Conservation (phyloP, 768 basidiomycete species). For the Exsudoporus frostii region DNA sequence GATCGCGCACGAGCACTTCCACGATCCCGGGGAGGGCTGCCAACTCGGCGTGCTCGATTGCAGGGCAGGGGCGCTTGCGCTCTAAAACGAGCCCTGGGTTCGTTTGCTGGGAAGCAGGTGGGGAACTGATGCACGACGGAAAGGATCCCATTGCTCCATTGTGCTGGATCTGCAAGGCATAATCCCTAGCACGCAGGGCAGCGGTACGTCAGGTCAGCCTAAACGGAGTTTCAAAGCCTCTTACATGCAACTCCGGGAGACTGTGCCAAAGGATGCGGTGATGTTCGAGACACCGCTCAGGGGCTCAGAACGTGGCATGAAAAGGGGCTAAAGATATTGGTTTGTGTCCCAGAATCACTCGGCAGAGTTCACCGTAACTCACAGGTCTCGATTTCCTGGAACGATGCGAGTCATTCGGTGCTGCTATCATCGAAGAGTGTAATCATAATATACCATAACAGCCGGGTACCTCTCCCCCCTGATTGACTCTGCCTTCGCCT, state of each 20-base stretch:
- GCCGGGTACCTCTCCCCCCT: not conserved
- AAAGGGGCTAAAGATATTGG: not conserved
- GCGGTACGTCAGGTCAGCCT: not conserved
- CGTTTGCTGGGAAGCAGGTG: not conserved
- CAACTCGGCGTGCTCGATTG: not conserved
- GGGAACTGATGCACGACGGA: not conserved
- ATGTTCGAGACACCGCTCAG: not conserved
- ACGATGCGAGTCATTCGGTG: not conserved
- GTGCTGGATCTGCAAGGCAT: conserved; percentile 2
- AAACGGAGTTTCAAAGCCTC: not conserved
- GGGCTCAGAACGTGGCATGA: not conserved
- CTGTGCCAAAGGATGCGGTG: conserved; percentile 3
- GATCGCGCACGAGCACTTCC: conserved; percentile 4
- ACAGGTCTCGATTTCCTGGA: conserved; percentile 10
- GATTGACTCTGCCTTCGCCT: not conserved
- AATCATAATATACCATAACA: not conserved
- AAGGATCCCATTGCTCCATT: not conserved
- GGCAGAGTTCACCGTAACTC: not conserved
- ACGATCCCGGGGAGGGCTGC: not conserved
- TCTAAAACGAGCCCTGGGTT: too few relatives aligned
- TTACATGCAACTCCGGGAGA: conserved; percentile 6
- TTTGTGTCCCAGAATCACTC: not conserved
- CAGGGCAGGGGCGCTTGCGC: not conserved
- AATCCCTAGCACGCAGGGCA: conserved; percentile 1
- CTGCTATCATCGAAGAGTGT: not conserved